Evolutionary conservation across 352 stramenopile genomes (phyloP).

Genomic region (Lagenidium sp.): DNA sequence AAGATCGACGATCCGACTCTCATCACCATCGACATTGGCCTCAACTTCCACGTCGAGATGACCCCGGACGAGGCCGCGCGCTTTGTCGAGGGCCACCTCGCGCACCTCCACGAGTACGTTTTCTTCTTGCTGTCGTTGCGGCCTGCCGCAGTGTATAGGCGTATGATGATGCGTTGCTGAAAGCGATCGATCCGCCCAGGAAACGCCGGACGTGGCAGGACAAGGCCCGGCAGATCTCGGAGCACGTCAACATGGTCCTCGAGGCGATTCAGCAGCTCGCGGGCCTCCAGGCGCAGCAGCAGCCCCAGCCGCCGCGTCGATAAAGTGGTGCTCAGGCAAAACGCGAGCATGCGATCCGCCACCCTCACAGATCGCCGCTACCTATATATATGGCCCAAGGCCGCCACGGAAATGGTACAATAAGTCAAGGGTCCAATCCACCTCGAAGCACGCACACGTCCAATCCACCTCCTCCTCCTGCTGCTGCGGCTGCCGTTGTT

Average conservation of each 20-base stretch:
- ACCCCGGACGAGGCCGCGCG: constrained; percentile 40
- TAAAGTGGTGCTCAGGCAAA: too few relatives aligned
- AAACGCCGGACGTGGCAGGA: constrained; percentile 59
- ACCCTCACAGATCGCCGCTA: too few relatives aligned
- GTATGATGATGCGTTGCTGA: constrained; percentile 2
- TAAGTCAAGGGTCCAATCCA: too few relatives aligned
- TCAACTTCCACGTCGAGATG: constrained; percentile 78
- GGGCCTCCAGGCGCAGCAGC: constrained; percentile 36
- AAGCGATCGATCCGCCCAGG: too few relatives aligned
- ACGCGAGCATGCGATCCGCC: too few relatives aligned
- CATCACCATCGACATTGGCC: constrained; percentile 57
- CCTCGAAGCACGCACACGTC: too few relatives aligned
- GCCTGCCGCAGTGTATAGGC: not conserved
- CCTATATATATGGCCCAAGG: too few relatives aligned
- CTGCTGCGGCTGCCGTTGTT: too few relatives aligned
- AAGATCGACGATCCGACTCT: constrained; percentile 50
- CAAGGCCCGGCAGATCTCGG: constrained; percentile 56
- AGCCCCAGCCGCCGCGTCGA: not conserved
- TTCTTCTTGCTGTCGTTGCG: not conserved
- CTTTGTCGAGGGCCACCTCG: constrained; percentile 48
- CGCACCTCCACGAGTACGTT: constrained; percentile 37
- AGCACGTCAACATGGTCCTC: constrained; percentile 68
- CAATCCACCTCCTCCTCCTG: too few relatives aligned
- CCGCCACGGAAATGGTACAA: too few relatives aligned
- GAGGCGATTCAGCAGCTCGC: constrained; percentile 70